Base-by-base conservation (phyloP, 1,284 basidiomycete genomes). In the Pascua guehoae region DNA sequence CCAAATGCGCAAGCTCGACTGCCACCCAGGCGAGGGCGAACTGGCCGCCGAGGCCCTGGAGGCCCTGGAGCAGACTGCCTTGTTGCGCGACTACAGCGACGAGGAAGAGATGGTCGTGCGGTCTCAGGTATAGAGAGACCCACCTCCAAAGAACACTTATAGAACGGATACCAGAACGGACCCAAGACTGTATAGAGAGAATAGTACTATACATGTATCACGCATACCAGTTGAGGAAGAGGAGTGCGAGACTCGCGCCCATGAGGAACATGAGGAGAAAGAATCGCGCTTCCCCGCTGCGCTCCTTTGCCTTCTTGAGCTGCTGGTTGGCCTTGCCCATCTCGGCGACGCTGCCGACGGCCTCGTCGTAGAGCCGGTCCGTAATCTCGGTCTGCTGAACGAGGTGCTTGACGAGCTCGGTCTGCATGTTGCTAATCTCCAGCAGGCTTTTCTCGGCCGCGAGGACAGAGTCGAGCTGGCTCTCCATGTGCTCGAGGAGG, bases 371-470 rank as follows among this genome's bases (percentile, higher is more conserved):
- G 53, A 83, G 69, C 56, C 75, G 69, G 56, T 81, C 79, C 37
- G 81, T 81, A 45, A 81, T 69, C 69, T 83, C 83, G 49, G 75
- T 78, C 70, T 84, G 82, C 65, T 79, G 74, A 38, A 76, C 75
- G 16, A 84, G 69, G 56, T 83, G 81, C 53, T 78, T 70, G 14
- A 82, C 77, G 47, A 84, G 76, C 62, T 82, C 80, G 9, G 79
- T 78, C 67, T 84, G 83, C n/a, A 84, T 70, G 41, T 79, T 71
- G 39, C 78, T 79, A 58, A 84, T 83, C 66, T 83, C 82, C 57
- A 80, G 66, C 50, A 83, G 66, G 38, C 78, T 79, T 52, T 75
- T 76, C 65, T 83, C 81, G 16, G 82, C 82, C 40, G 73, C 68
- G 24, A 81, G 75, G 16, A 83, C 79, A 5, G 78, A 72, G 8